phyloP scores from a whole-genome alignment of 192 early-diverging fungal genomes.

The Anaeromyces robustus region DNA sequence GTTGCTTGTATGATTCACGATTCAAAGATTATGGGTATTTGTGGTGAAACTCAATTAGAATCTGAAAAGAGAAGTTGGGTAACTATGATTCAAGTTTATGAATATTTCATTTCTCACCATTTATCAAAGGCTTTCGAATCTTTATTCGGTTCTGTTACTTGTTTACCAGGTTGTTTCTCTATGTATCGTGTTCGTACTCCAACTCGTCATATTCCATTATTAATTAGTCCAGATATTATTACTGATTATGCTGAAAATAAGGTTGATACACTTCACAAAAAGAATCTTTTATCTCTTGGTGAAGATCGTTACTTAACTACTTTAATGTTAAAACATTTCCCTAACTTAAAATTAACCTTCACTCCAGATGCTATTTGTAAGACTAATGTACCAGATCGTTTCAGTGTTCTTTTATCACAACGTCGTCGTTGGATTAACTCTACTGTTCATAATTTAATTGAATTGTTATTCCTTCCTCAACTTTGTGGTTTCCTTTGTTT shows the following conservation, averaged over 20 bases:
- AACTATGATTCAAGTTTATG: constrained; percentile 98
- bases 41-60: constrained; percentile 86
- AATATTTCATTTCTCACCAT: constrained; percentile 97
- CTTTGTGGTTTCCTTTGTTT: constrained; percentile 96
- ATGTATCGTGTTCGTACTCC: constrained; percentile 95
- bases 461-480: constrained; percentile 80
- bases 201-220: constrained; percentile 72
- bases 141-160: constrained; percentile 90
- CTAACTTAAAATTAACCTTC: constrained; percentile 87
- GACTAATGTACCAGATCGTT: constrained; percentile 87
- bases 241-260: constrained; percentile 84
- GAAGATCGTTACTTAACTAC: constrained; percentile 98
- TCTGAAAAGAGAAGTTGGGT: constrained; percentile 89
- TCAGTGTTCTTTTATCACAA: constrained; percentile 86
- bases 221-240: constrained; percentile 78
- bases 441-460: constrained; percentile 95
- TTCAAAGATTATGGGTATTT: constrained; percentile 79
- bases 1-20: constrained; percentile 83
- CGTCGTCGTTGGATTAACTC: constrained; percentile 99
- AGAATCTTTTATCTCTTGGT: constrained; percentile 94
- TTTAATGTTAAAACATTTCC: constrained; percentile 96
- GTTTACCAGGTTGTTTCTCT: constrained; percentile 96
- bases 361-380: constrained; percentile 81
- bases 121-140: constrained; percentile 96
- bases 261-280: constrained; percentile 95